Conservation (phyloP, 148 eudicot species). For the Spergularia bocconei region DNA sequence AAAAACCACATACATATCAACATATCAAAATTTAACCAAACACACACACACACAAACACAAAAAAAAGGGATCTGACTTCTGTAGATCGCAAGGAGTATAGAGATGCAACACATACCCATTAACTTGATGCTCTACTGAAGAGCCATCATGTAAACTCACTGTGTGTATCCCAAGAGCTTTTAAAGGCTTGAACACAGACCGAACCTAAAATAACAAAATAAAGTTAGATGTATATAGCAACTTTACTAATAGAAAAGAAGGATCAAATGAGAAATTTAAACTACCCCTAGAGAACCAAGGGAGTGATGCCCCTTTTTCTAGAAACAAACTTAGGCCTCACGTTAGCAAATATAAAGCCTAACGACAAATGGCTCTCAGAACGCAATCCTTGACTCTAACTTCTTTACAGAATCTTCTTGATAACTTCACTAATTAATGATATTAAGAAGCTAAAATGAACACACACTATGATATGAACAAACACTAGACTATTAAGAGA, state of each 20-base stretch:
- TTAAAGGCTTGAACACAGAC: conserved; percentile 72
- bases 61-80: neutral
- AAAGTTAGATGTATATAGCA: neutral
- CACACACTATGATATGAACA: neutral
- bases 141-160: conserved; percentile 89
- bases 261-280: neutral
- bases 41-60: neutral
- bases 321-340: neutral
- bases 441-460: neutral
- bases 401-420: neutral
- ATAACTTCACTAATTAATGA: neutral
- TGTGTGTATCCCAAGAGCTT: conserved; percentile 69
- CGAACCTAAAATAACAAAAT: conserved; percentile 56
- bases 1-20: neutral
- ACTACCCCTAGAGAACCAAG: neutral
- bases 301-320: neutral
- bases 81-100: neutral
- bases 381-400: neutral
- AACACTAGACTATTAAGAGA: neutral
- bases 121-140: conserved; percentile 71
- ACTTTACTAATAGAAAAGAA: neutral
- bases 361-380: neutral
- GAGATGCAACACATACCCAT: conserved; percentile 50
- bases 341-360: neutral
- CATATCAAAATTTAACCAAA: too few species aligned